Evolutionary conservation across 139 green algal species (phyloP).

Genomic region (Chlorella sorokiniana): DNA sequence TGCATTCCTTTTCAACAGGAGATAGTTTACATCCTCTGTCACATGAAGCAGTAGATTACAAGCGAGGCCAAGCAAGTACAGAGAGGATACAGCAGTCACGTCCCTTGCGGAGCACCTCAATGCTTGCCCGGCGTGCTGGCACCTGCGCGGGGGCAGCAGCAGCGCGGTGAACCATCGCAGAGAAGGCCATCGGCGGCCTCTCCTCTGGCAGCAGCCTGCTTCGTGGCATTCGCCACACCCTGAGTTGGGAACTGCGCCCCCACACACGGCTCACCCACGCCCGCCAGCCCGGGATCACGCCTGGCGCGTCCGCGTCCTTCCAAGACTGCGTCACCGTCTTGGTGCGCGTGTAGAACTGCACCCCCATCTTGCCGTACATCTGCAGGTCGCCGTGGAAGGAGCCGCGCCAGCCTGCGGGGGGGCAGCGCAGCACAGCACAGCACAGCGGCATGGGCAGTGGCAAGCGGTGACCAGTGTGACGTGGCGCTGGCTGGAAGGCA

Average conservation of each 20-base stretch:
- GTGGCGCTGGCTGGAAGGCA: background rate
- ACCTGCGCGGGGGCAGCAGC: background rate
- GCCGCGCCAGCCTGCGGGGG: constrained; percentile 70
- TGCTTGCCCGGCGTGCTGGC: constrained; percentile 29
- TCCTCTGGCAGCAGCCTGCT: background rate
- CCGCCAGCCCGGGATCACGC: constrained; percentile 43
- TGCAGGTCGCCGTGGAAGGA: constrained; percentile 91
- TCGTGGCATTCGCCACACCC: background rate
- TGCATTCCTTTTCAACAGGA: too few relatives aligned
- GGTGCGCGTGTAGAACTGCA: constrained; percentile 89
- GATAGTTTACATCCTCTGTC: background rate
- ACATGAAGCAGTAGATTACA: background rate
- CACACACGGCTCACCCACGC: constrained; percentile 36
- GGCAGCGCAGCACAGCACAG: too few relatives aligned
- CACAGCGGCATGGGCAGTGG: background rate
- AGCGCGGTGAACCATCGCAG: background rate
- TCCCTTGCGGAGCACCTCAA: background rate
- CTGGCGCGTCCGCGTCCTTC: constrained; percentile 34
- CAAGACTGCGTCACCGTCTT: constrained; percentile 96
- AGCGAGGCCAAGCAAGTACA: too few relatives aligned
- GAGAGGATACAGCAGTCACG: background rate
- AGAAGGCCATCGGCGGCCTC: too few relatives aligned
- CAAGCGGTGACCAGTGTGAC: background rate
- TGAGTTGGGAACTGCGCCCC: background rate
- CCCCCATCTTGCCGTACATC: constrained; percentile 54